phyloP scores from a whole-genome alignment of 495 filamentous ascomycete species.

The Aspergillus avenaceus region DNA sequence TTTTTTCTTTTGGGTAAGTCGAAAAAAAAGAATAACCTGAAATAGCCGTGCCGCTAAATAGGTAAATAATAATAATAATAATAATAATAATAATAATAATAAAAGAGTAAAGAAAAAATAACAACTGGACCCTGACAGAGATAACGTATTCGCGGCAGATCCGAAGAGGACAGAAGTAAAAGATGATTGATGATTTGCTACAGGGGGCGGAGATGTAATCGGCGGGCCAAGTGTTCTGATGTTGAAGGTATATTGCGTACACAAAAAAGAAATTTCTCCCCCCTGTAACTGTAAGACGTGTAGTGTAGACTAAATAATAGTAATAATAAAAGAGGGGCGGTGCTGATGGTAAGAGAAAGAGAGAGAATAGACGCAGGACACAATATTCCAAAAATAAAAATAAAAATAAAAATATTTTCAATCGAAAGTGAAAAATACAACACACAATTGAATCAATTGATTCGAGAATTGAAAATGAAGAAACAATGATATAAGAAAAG shows the following conservation, averaged over 20 bases:
- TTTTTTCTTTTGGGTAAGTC: no score
- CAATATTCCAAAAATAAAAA: background rate
- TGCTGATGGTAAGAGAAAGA: background rate
- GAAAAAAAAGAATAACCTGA: no score
- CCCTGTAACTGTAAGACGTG: constrained; percentile 3
- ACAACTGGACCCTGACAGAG: constrained; percentile 18
- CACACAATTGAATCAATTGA: no score
- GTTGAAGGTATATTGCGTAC: constrained; percentile 1
- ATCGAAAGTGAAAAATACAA: no score
- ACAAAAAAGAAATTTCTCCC: no score
- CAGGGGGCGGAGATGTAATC: constrained; percentile 1
- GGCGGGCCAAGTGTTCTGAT: constrained; percentile 2
- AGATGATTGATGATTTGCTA: constrained; percentile 12
- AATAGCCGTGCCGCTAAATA: no score
- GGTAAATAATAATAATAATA: no score
- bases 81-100: constrained; percentile 19
- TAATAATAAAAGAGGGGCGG: background rate
- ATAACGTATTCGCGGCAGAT: constrained; percentile 26
- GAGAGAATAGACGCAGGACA: background rate
- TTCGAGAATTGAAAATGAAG: no score
- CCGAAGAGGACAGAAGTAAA: constrained; percentile 12
- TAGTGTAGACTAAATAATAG: background rate
- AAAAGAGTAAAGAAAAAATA: constrained; percentile 17
- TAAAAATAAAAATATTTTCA: background rate
- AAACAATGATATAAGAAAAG: no score